Evolutionary conservation across 2,329 filamentous ascomycete species (phyloP).

Genomic region (Whalleya microplaca): DNA sequence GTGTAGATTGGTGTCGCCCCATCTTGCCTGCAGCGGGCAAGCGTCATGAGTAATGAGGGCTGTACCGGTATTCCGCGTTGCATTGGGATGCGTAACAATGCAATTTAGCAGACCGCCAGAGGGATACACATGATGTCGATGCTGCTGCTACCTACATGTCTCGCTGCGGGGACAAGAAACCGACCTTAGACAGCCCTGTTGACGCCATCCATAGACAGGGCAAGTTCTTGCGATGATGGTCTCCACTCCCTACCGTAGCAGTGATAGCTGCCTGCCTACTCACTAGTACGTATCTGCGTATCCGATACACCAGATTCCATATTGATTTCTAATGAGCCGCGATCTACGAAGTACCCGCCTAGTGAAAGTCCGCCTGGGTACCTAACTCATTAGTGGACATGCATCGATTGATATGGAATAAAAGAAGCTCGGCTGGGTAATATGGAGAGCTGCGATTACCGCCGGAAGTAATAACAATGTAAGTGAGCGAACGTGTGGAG

Average conservation of each 20-base stretch:
- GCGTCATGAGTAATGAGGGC: not conserved
- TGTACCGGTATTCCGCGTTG: slow-evolving; percentile 11
- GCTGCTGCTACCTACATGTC: not conserved
- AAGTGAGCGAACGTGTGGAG: slow-evolving; percentile 13
- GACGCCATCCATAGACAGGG: slow-evolving; percentile 23
- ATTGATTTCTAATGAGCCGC: slow-evolving; percentile 23
- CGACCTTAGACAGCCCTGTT: slow-evolving; percentile 1
- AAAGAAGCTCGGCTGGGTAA: slow-evolving; percentile 15
- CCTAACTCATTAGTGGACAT: too few relatives aligned
- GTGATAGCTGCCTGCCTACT: not conserved
- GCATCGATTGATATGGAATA: slow-evolving; percentile 17
- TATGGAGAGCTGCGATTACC: slow-evolving; percentile 9
- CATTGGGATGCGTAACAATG: slow-evolving; percentile 23
- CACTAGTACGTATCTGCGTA: not conserved
- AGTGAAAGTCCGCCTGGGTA: too few relatives aligned
- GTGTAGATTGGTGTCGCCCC: too few relatives aligned
- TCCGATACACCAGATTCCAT: slow-evolving; percentile 17
- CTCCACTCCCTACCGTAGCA: not conserved
- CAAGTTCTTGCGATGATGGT: slow-evolving; percentile 26
- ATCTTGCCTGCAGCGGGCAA: not conserved
- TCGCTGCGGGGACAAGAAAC: slow-evolving; percentile 12
- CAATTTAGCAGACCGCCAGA: slow-evolving; percentile 27
- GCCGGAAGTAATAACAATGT: not conserved
- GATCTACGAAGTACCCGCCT: too few relatives aligned
- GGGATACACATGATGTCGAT: slow-evolving; percentile 4